Evolutionary conservation across 768 basidiomycete species (phyloP), one percentile per base, ranked within the genome.

Genomic region (Scleroderma citrinum): DNA sequence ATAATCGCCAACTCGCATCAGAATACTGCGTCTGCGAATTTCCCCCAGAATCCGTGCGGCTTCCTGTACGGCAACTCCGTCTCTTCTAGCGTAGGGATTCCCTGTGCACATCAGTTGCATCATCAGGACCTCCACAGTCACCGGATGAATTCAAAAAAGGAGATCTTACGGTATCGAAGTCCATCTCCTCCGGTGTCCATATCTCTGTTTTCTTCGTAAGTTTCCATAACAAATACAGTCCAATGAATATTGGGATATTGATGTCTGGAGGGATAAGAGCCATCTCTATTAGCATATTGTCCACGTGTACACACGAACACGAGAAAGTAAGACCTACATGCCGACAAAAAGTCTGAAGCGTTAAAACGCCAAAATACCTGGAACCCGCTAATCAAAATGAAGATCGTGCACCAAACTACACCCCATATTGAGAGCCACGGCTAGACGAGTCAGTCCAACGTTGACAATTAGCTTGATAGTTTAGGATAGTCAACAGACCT

Each of bases 371-470:
- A 86, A 71, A 86, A 87, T 16, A 84, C 83, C 10, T 62, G 58
- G 61, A 74, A 73, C 3, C 78, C 77, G 60, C 74, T 75, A 69
- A 78, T 70, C 66, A 76, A 67, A 61, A 79, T 80, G 66, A 85
- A 81, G 55, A 85, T 51, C 2, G 67, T 45, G 12, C 76, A 78
- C 80, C 84, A 83, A 60, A 74, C 71, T 32, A 83, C 64, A 30
- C 82, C 86, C 78, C 84, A 85, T 60, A 76, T 79, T n/a, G 83
- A 69, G 29, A 86, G 63, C 56, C 76, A 87, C 0, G 85, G 85
- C 53, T 55, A 29, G 6, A 35, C 13, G 34, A 35, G 13, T 35
- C 34, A 35, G n/a, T 14, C 34, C 5, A n/a, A n/a, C 59, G 60
- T 7, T 61, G 56, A 21, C 29, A 4, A 29, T 5, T 5, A 29